phyloP scores from a whole-genome alignment of 306 rosid genomes.

The Trifolium repens region DNA sequence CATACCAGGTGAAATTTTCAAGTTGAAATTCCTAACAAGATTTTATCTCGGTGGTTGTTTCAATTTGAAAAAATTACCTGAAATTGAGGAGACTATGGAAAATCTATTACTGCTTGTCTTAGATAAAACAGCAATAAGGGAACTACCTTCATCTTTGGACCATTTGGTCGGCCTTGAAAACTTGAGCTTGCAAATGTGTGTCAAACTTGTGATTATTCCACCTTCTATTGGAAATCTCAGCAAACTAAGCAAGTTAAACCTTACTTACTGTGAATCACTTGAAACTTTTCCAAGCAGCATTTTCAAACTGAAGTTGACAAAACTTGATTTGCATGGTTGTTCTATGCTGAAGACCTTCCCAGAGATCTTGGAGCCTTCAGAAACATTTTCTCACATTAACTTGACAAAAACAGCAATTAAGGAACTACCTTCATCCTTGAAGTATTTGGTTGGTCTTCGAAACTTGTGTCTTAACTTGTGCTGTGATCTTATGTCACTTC shows the following conservation, averaged over 20 bases:
- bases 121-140: constrained; percentile 11
- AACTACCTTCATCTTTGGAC: background rate
- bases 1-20: background rate
- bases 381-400: background rate
- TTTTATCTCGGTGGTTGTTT: background rate
- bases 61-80: background rate
- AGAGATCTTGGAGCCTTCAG: background rate
- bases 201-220: background rate
- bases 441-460: background rate
- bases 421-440: background rate
- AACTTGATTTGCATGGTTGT: background rate
- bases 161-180: background rate
- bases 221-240: background rate
- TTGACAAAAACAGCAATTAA: background rate
- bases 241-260: background rate
- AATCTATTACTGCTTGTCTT: background rate
- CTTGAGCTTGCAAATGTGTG: background rate
- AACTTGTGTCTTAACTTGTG: background rate
- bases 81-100: background rate
- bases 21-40: background rate
- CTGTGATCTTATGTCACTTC: background rate
- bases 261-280: background rate
- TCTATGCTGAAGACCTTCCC: background rate
- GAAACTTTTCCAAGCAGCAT: background rate
- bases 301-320: background rate